Base-by-base conservation (phyloP, 2,329 filamentous ascomycete genomes). In the Fusarium anthophilum region DNA sequence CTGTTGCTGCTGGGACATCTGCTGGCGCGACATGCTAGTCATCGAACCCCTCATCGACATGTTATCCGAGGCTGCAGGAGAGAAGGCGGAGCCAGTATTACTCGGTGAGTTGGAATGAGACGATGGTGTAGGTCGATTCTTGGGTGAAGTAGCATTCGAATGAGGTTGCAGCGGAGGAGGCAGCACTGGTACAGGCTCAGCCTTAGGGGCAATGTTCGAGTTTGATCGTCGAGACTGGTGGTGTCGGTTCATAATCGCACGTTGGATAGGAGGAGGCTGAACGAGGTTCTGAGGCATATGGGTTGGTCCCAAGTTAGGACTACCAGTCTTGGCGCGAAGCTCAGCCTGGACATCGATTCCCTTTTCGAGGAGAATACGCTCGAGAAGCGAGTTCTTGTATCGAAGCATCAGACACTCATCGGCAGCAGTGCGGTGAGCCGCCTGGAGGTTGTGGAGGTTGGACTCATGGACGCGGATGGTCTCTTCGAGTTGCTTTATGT, bases 361-460 rank as follows among this genome's bases (percentile, higher is more conserved):
- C 88, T 98, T 98, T 85, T 99, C 96, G 43, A 99, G 89, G 60
- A 99, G 89, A 80, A 99, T 97, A 67, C 96, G 91, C 85, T 99
- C 96, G 41, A 99, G 89, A 55, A 98, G 87, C 45, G 96, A 98
- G 83, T 98, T 99, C 87, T 98, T 98, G 84, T 98, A 99, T 67
- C 96, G 93, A 78, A 99, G 88, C 96, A 99, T 98, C 80, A 98
- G 85, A 82, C 96, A 98, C 84, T 98, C 96, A 83, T 98, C 96
- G 66, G 96, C 95, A 66, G 96, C 96, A 79, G 91, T 95, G 78
- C 96, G 94, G 81, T 98, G 96, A 75, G 95, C 97, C 80, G 96
- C 93, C 84, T 98, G 96, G 69, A 99, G 88, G 79, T 91, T 97
- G 78, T 97, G 94, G 64, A 98, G 88, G 78, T 94, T 96, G 79